Base-by-base conservation (phyloP, 768 basidiomycete species). In the Ephemerocybe angulata region DNA sequence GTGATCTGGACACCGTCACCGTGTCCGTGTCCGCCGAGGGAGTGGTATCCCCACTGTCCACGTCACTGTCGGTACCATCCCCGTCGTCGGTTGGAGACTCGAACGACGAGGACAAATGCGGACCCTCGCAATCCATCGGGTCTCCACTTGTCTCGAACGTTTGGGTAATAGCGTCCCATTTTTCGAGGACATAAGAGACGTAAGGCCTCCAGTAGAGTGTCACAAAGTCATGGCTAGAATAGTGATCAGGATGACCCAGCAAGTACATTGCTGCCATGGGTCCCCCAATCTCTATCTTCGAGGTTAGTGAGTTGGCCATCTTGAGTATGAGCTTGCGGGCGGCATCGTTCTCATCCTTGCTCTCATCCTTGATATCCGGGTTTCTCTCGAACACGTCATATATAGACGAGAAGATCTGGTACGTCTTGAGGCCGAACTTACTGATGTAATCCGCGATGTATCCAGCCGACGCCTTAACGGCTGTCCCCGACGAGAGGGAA, bases 361-460 rank as follows among this genome's bases (percentile, higher is more conserved):
- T 49, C 17, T 49, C 63, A 12, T 58, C 54, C 1, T 68, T n/a
- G 4, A 68, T 53, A 24, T 70, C 63, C 19, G 58, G 17, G 42
- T 69, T 61, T 35, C 63, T 63, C 0, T 64, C 56, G 43, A 71
- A 65, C 0, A 71, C 53, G 10, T 63, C 53, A 13, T 58, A 54
- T 0, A 72, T 58, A 4, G 67, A 55, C 0, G 74, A 65, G 63
- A 77, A 76, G 22, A 75, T 63, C 12, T 62, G 62, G 59, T 74
- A 65, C 0, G 72, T 74, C 40, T 75, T 78, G 10, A 79, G 55
- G 1, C 59, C 40, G 0, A 63, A 42, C 58, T 80, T 80, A 0
- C 72, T 76, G 1, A 78, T 65, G 58, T 80, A 79, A 37, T 79
- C 73, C 3, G 75, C 64, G 0, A 75, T 63, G 62, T 76, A 77